These are phyloP conservation scores for Syzygium oleosum DNA, from an alignment of 345 rosid species.

Conservation along the genomic window DNA sequence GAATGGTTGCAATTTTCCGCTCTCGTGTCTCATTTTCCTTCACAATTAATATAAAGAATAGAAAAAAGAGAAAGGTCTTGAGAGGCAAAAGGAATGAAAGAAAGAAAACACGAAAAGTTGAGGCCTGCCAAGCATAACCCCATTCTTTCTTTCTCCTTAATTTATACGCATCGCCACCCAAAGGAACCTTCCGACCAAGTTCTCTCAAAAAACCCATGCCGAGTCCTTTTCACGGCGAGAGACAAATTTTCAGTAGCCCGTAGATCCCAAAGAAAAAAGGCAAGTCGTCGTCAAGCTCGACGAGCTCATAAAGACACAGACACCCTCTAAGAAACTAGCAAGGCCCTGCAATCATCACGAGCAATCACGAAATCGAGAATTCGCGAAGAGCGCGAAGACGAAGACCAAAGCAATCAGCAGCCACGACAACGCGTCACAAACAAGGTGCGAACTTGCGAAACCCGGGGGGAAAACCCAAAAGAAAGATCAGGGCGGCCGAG, in stretches of 20 bases:
- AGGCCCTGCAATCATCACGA: neutral
- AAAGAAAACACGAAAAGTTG: neutral
- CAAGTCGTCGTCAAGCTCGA: neutral
- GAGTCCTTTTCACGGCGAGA: neutral
- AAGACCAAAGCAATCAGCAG: neutral
- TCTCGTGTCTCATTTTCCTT: neutral
- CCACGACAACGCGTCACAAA: neutral
- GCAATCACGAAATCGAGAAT: neutral
- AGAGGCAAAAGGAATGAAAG: neutral
- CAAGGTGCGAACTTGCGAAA: neutral
- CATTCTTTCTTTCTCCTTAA: neutral
- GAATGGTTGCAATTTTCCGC: neutral
- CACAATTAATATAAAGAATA: neutral
- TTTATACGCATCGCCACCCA: neutral
- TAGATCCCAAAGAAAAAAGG: neutral
- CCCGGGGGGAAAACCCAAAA: neutral
- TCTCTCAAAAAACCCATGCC: neutral
- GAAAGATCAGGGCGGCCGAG: neutral
- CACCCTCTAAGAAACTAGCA: neutral
- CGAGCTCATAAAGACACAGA: neutral
- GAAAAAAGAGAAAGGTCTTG: neutral
- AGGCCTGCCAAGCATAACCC: neutral
- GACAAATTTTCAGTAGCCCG: neutral
- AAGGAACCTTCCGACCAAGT: neutral
- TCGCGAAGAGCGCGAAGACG: neutral